Evolutionary conservation across 768 basidiomycete genomes (phyloP).

Genomic region (Mycena haematopus): DNA sequence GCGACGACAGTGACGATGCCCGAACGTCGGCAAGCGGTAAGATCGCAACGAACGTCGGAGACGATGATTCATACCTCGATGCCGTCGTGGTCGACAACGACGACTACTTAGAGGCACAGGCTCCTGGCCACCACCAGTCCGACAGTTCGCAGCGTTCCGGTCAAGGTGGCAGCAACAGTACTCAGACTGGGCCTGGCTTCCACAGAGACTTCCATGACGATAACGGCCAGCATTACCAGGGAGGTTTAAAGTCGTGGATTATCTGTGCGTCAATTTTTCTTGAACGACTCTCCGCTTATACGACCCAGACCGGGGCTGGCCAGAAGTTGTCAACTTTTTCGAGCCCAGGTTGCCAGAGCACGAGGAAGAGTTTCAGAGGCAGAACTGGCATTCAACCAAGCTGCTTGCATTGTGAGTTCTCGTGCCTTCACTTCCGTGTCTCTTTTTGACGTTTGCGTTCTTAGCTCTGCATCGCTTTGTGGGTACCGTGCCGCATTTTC

Average conservation of each 20-base stretch:
- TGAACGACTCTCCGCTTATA: neutral
- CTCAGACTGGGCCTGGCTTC: neutral
- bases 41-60: slow-evolving; percentile 3
- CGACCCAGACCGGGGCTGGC: slow-evolving; percentile 23
- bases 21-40: slow-evolving; percentile 26
- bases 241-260: slow-evolving; percentile 28
- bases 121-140: slow-evolving; percentile 15
- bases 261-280: neutral
- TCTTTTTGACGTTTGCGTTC: neutral
- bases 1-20: slow-evolving; percentile 29
- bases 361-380: slow-evolving; percentile 33
- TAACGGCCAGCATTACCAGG: slow-evolving; percentile 25
- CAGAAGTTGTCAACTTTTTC: slow-evolving; percentile 27
- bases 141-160: slow-evolving; percentile 29
- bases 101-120: slow-evolving; percentile 7
- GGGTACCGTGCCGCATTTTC: neutral
- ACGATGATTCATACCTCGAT: slow-evolving; percentile 32
- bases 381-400: slow-evolving; percentile 34
- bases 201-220: slow-evolving; percentile 10
- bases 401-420: slow-evolving; percentile 26
- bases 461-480: slow-evolving; percentile 31
- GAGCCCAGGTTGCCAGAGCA: slow-evolving; percentile 26
- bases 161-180: slow-evolving; percentile 29
- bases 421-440: neutral
- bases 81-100: slow-evolving; percentile 35